Evolutionary conservation across 2,329 filamentous ascomycete species (phyloP), one percentile per base, ranked within the genome.

Genomic region (Neoscytalidium dimidiatum): DNA sequence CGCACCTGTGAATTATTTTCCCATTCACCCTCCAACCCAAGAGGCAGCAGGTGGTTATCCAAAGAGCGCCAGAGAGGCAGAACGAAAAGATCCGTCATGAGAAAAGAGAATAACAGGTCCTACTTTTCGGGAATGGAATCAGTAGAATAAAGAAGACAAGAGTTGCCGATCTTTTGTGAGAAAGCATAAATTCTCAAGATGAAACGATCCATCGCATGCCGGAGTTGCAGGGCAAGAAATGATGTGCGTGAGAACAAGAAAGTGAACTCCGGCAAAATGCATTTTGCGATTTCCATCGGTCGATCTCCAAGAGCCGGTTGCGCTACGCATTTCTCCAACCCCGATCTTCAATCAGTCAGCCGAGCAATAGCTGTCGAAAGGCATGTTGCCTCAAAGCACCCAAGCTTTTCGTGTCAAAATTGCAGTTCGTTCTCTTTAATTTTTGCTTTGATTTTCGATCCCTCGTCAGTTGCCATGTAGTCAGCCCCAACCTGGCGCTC

Each of bases 401-500:
- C 46, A 14, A 19, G 26, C 35, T 44, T 7, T 46, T 33, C 56
- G 4, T 46, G 1, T 14, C n/a, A 4, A 33, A 8, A 31, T 9
- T n/a, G n/a, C n/a, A n/a, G n/a, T n/a, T n/a, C 11, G 26, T 23
- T 11, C 26, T 43, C 8, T 33, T 11, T 7, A 8, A 4, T 23
- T 29, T 23, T 17, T 28, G 33, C 3, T 43, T 23, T 31, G 21
- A 29, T 13, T 19, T 3, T 8, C 4, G n/a, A 13, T 41, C n/a
- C 13, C 2, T 31, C 35, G n/a, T 60, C 5, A 23, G 56, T 44
- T 60, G 56, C 56, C 56, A 60, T 60, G 43, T 14, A 60, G 49
- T 64, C 49, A 64, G 31, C 49, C 61, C 61, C 61, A 64, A 3
- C 48, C 61, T 13, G 48, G 38, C 11, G 48, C 49, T 14, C 38